Base-by-base conservation (phyloP, 139 green algal genomes). In the Auxenochlorella pyrenoidosa region DNA sequence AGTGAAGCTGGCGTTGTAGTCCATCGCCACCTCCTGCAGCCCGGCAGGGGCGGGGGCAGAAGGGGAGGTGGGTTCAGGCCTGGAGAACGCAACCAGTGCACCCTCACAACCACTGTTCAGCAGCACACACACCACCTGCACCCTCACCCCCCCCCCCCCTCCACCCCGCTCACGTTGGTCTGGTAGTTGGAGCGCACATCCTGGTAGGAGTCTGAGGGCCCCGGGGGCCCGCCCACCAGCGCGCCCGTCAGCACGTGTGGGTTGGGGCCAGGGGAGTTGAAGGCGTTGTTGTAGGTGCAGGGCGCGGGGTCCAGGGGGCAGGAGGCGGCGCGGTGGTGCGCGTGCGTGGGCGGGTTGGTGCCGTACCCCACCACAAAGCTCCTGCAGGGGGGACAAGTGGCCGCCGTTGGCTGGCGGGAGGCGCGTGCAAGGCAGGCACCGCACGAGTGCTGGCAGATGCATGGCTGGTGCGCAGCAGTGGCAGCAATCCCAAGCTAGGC, bases 1-100 rank as follows among this genome's bases (percentile, higher is more conserved):
- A 59, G 88, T 93, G 85, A 92, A 94, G 51, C 90, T 88, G 44
- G 91, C 86, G n/a, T 93, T 93, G 90, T 92, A 94, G 65, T 94
- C 91, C 19, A 93, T 40, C 4, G 89, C 89, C 28, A 92, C 87
- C 43, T 81, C 75, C 54, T 63, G 54, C 54, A 63, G 54, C 10
- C 12, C 66, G 38, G 68, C 34, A 30, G 38, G 1, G 68, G 34
- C 15, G n/a, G 19, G 2, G 54, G 54, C 15, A 63, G 54, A 3
- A 41, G n/a, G 68, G 68, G 68, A 41, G 66, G 32, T 1, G 32
- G 30, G 32, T 28, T n/a, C n/a, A n/a, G 40, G 2, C 22, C 26
- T 3, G 63, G 24, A 41, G 26, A 6, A 24, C 63, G 34, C 26
- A 34, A n/a, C n/a, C n/a, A n/a, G n/a, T n/a, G n/a, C n/a, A n/a